These are phyloP conservation scores for Pleurotus sapidus DNA, from an alignment of 768 basidiomycete species.

Conservation along the genomic window DNA sequence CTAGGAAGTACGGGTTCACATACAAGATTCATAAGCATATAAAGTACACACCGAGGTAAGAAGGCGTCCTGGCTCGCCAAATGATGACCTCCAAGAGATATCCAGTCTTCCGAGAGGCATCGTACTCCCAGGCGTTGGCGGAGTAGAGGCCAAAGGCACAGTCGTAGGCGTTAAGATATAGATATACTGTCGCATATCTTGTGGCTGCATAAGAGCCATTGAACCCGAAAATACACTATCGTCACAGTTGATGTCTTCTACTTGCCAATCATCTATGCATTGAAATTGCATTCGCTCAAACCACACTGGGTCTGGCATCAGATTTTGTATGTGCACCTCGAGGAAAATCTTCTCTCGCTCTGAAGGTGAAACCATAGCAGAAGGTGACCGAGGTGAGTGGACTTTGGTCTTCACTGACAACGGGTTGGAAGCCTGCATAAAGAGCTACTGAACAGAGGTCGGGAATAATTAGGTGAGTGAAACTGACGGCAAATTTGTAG, in stretches of 20 bases:
- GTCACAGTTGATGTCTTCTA: conserved; percentile 49
- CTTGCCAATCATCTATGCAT: conserved; percentile 63
- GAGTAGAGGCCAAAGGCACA: conserved; percentile 40
- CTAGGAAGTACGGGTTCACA: background rate
- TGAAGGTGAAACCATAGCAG: conserved; percentile 56
- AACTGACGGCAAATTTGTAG: conserved; percentile 85
- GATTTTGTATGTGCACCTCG: conserved; percentile 90
- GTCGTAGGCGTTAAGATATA: conserved; percentile 68
- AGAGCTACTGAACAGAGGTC: background rate
- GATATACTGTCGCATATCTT: conserved; percentile 84
- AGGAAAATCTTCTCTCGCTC: conserved; percentile 86
- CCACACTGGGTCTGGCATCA: conserved; percentile 72
- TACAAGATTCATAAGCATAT: background rate
- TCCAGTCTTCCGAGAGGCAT: conserved; percentile 86
- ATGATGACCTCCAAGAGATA: conserved; percentile 83
- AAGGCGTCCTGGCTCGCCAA: conserved; percentile 83
- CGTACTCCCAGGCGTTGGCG: conserved; percentile 62
- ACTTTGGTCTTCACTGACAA: conserved; percentile 95
- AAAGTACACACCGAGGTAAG: conserved; percentile 55
- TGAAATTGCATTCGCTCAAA: conserved; percentile 84
- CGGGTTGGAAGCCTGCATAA: conserved; percentile 81
- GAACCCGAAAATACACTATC: conserved; percentile 54
- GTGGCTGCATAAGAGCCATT: conserved; percentile 74
- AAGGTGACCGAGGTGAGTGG: conserved; percentile 70
- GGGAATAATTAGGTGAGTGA: background rate